Base-by-base conservation (phyloP, 1,139 yeast genomes). In the Sugiyamaella japonica region DNA sequence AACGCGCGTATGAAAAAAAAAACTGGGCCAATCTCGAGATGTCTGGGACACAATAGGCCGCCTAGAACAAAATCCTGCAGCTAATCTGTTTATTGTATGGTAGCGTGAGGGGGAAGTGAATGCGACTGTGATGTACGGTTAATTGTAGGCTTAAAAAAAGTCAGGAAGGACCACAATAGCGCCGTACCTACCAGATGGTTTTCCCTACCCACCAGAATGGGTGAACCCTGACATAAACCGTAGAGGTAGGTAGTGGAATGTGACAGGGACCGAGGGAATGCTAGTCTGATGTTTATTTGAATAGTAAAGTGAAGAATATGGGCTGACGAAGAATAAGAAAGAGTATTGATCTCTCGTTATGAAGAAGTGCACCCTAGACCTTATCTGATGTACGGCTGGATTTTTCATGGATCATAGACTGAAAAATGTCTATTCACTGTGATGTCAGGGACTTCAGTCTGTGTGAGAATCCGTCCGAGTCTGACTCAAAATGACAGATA, bases 401-500 rank as follows among this genome's bases (percentile, higher is more conserved):
- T 16, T 4, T 38, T 36, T 13, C 28, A 16, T 7, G 12, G 12
- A 16, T 7, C n/a, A n/a, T 4, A 36, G 15, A 38, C 28, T 15
- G 25, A 8, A 16, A 38, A 16, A 8, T 28, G 8, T 40, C 32
- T 16, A 40, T 31, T 36, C 15, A 8, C 8, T 13, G 17, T 20
- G 6, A 20, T 20, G 25, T 20, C 25, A 20, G 25, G 17, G n/a
- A 3, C 12, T 10, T 37, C 37, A 40, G 28, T 31, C 17, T 12
- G 4, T n/a, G n/a, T n/a, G n/a, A n/a, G n/a, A n/a, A n/a, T n/a
- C n/a, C n/a, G n/a, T 34, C 13, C 7, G 25, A 20, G 5, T 20
- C 25, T 20, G 25, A 6, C 25, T n/a, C 15, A 7, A 53, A 45
- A 48, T 52, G 54, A 25, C 49, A 16, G 54, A 45, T 29, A 46